phyloP scores from a whole-genome alignment of 306 rosid species.

The Gastrolobium bilobum region DNA sequence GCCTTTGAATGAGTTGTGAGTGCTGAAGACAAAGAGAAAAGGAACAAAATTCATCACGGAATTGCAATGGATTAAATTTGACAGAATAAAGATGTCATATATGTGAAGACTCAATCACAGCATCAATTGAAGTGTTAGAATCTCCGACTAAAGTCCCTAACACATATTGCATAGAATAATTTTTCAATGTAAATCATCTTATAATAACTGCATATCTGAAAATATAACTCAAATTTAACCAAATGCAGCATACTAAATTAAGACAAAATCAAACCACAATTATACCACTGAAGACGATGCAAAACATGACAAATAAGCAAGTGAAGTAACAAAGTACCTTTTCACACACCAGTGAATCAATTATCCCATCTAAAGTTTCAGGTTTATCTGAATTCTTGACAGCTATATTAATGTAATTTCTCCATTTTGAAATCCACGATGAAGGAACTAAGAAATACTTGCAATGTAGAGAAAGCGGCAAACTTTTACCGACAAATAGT shows the following conservation, averaged over 20 bases:
- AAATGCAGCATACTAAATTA: constrained; percentile 15
- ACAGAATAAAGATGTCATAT: constrained; percentile 31
- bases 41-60: constrained; percentile 25
- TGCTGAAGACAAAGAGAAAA: constrained; percentile 66
- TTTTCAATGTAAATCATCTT: constrained; percentile 30
- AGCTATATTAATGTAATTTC: constrained; percentile 62
- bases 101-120: constrained; percentile 10
- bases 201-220: not conserved
- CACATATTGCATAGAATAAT: constrained; percentile 39
- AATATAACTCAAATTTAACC: constrained; percentile 30
- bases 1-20: constrained; percentile 79
- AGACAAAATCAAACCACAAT: constrained; percentile 1
- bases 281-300: constrained; percentile 17
- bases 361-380: constrained; percentile 72
- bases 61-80: constrained; percentile 35
- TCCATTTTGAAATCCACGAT: constrained; percentile 90
- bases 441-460: constrained; percentile 88
- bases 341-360: constrained; percentile 73
- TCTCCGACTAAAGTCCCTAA: constrained; percentile 20
- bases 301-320: constrained; percentile 34
- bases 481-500: constrained; percentile 71
- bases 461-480: constrained; percentile 73
- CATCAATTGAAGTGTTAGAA: constrained; percentile 32
- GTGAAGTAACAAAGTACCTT: constrained; percentile 65
- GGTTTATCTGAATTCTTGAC: constrained; percentile 80